Evolutionary conservation across 371 early-diverging fungal genomes (phyloP).

Genomic region (Apophysomyces elegans): DNA sequence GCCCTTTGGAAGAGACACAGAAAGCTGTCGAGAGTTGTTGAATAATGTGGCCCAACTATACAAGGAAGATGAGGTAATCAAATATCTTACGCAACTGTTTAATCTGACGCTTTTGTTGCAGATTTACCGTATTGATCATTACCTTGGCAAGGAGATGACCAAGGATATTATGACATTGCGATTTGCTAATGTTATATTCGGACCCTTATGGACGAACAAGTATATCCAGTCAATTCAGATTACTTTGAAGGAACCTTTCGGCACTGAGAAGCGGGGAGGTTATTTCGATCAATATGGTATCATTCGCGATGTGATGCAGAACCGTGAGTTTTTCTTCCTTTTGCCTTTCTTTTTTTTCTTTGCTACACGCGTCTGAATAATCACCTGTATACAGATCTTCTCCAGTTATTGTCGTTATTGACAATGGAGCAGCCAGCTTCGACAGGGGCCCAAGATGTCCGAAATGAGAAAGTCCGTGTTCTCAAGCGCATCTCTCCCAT

Average conservation of each 20-base stretch:
- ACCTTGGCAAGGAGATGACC: constrained; percentile 98
- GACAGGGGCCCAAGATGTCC: constrained; percentile 87
- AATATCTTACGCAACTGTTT: background rate
- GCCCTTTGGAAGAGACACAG: constrained; percentile 97
- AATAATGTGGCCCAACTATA: constrained; percentile 73
- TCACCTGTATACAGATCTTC: constrained; percentile 56
- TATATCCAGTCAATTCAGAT: constrained; percentile 94
- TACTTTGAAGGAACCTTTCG: constrained; percentile 97
- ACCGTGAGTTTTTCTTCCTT: constrained; percentile 59
- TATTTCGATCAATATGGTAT: constrained; percentile 99
- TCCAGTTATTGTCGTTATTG: constrained; percentile 90
- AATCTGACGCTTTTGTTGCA: constrained; percentile 22
- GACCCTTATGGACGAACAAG: constrained; percentile 87
- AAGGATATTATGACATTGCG: constrained; percentile 94
- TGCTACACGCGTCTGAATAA: too few relatives aligned
- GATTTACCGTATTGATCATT: constrained; percentile 98
- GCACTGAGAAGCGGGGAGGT: constrained; percentile 97
- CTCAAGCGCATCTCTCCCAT: constrained; percentile 83
- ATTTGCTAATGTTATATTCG: constrained; percentile 93
- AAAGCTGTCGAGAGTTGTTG: constrained; percentile 76
- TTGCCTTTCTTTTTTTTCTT: background rate
- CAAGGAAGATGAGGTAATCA: constrained; percentile 80
- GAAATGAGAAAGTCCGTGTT: constrained; percentile 92
- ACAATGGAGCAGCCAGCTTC: constrained; percentile 92
- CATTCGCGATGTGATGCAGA: constrained; percentile 99